Base-by-base conservation (phyloP, 2,329 filamentous ascomycete genomes). In the Aspergillus sp. region DNA sequence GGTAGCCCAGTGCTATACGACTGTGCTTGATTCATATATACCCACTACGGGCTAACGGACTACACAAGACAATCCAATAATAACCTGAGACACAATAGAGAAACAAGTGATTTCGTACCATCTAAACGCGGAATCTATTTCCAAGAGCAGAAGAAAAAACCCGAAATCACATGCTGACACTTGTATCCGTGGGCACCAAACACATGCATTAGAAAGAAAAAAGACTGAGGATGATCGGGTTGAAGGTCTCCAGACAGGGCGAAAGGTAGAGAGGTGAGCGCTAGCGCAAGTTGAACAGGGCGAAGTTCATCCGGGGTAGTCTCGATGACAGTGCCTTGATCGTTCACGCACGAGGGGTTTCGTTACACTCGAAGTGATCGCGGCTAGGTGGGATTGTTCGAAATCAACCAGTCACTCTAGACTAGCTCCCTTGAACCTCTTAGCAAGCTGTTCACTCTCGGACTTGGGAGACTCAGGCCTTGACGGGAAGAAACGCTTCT, bases 361-460 rank as follows among this genome's bases (percentile, higher is more conserved):
- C 18, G 45, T 20, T 47, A 20, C 45, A 47, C 45, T 42, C 55
- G 56, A 46, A 54, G 39, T 49, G 32, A 52, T 47, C n/a, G 55
- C 29, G 31, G 51, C 18, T 26, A 31, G 22, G 42, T 39, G 52
- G 39, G 39, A 20, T 22, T 46, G 22, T 36, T 50, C 56, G 56
- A 31, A 49, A 49, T 63, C 59, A 61, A 56, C 55, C 51, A 60
- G 61, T 77, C 69, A 78, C 68, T 73, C 75, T 77, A 85, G 75
- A 77, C 81, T 85, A 85, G 84, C 81, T 79, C 82, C 81, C 82
- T 86, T 86, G 70, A 86, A 82, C 78, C 84, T 81, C 80, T 86
- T 86, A 86, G 84, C 84, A 84, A 86, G 80, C 69, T 83, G 81
- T 77, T 82, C 83, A 78, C 81, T 80, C 75, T 82, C 81, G 69